phyloP scores from a whole-genome alignment of 768 basidiomycete genomes.

The Tricholoma hemisulphureum region DNA sequence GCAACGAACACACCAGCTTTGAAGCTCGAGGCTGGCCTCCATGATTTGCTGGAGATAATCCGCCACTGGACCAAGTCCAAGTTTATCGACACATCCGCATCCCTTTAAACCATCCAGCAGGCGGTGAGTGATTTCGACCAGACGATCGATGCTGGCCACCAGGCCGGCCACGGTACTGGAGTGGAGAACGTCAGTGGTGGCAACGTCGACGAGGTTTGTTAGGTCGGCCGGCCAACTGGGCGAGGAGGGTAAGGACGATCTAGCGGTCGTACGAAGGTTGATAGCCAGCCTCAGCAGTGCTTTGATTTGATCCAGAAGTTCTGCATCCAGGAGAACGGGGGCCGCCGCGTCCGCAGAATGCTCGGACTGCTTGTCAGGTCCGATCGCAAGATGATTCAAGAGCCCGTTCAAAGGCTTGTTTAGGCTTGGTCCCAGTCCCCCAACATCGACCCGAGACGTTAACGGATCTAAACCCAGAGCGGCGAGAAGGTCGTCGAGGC shows the following conservation, averaged over 20 bases:
- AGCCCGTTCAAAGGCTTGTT: too few relatives aligned
- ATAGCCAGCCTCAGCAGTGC: not conserved
- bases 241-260: not conserved
- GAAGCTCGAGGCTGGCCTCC: not conserved
- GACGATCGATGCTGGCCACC: not conserved
- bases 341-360: not conserved
- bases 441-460: too few relatives aligned
- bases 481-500: slow-evolving; percentile 22
- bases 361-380: not conserved
- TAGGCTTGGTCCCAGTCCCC: too few relatives aligned
- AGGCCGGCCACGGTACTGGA: not conserved
- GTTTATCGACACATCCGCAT: not conserved
- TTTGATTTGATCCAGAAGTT: not conserved
- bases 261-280: not conserved
- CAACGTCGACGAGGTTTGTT: not conserved
- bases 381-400: too few relatives aligned
- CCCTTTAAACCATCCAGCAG: not conserved
- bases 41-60: not conserved
- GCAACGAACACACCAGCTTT: not conserved
- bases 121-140: not conserved
- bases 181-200: not conserved
- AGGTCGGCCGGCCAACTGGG: not conserved
- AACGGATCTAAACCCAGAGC: too few relatives aligned
- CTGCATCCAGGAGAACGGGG: not conserved
- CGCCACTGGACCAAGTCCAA: not conserved